Evolutionary conservation across 768 basidiomycete genomes (phyloP).

Genomic region (Xerocomellus intermedius): DNA sequence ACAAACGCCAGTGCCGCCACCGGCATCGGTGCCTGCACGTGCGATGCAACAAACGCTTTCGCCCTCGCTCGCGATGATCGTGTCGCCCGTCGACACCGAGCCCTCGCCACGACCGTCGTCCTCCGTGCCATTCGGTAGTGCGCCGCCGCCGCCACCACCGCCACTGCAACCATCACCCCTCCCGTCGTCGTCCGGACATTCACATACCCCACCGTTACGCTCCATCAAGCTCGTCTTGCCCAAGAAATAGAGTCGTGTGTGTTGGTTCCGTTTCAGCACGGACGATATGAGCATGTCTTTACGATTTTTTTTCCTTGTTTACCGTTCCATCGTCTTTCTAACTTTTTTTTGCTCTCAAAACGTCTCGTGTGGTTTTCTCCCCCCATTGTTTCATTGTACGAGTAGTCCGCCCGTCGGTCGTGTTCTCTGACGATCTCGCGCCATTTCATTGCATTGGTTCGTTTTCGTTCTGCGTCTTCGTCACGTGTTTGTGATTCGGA

Average conservation of each 20-base stretch:
- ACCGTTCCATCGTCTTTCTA: background rate
- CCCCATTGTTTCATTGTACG: slow-evolving; percentile 9
- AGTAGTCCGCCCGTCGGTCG: slow-evolving; percentile 1
- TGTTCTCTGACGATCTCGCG: background rate
- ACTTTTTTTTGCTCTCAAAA: background rate
- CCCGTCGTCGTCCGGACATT: slow-evolving; percentile 8
- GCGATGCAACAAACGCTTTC: slow-evolving; percentile 36
- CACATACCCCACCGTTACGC: slow-evolving; percentile 31
- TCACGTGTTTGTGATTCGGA: background rate
- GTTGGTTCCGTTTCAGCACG: background rate
- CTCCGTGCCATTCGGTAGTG: slow-evolving; percentile 21
- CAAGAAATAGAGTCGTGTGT: slow-evolving; percentile 26
- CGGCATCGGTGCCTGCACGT: slow-evolving; percentile 25
- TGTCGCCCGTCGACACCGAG: slow-evolving; percentile 33
- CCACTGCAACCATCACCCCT: slow-evolving; percentile 8
- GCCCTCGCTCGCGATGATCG: slow-evolving; percentile 36
- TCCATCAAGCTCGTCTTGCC: slow-evolving; percentile 31
- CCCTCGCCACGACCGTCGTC: slow-evolving; percentile 33
- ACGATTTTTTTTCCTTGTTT: background rate
- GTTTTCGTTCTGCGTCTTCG: background rate
- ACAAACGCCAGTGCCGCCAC: slow-evolving; percentile 32
- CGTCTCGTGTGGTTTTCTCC: background rate
- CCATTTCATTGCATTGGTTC: background rate
- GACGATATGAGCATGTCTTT: background rate
- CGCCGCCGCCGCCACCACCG: slow-evolving; percentile 13